These are phyloP conservation scores for Plasmodium adleri DNA, from an alignment of 169 alveolate genomes.

Conservation along the genomic window DNA sequence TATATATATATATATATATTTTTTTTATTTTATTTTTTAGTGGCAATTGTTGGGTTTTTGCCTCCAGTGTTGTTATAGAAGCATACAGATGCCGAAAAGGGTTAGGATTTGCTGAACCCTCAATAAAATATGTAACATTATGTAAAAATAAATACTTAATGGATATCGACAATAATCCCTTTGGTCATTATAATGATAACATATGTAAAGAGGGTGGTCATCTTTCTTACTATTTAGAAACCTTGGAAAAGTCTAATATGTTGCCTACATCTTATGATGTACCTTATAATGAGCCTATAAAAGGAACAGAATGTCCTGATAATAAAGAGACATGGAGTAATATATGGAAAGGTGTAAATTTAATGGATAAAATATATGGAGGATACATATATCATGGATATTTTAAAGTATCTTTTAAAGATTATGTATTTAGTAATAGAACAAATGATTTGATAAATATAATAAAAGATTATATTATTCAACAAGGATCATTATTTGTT, in stretches of 20 bases:
- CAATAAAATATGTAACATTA: conserved; percentile 55
- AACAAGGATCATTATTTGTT: conserved; percentile 73
- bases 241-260: conserved; percentile 3
- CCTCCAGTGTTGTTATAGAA: conserved; percentile 34
- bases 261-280: conserved; percentile 58
- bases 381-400: conserved; percentile 51
- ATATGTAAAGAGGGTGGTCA: conserved; percentile 68
- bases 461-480: conserved; percentile 73
- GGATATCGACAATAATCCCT: not conserved
- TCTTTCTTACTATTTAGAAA: conserved; percentile 27
- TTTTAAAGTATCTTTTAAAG: conserved; percentile 45
- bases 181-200: conserved; percentile 52
- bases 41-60: conserved; percentile 73
- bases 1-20: no score
- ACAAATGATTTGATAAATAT: conserved; percentile 60
- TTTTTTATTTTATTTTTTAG: not conserved
- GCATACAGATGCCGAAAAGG: conserved; percentile 66
- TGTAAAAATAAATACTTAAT: conserved; percentile 22
- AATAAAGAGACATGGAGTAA: conserved; percentile 21
- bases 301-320: conserved; percentile 47
- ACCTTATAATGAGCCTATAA: conserved; percentile 56
- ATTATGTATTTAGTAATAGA: conserved; percentile 16
- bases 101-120: conserved; percentile 61
- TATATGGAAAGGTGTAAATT: conserved; percentile 42
- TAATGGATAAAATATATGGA: conserved; percentile 7